phyloP scores from a whole-genome alignment of 2,329 filamentous ascomycete species.

The Pseudodiploospora longispora region DNA sequence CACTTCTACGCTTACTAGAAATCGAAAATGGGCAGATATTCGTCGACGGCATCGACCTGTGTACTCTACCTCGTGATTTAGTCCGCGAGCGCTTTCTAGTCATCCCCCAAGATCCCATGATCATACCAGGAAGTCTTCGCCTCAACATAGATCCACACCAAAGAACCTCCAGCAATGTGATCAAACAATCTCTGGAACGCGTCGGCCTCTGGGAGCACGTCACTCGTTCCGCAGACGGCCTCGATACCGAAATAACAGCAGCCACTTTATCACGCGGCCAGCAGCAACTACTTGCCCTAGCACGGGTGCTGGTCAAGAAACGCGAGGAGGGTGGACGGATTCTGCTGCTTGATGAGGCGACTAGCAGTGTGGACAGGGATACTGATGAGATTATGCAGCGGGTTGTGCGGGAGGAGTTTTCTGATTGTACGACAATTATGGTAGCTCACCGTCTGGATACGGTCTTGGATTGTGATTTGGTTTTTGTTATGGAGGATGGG shows the following conservation, averaged over 20 bases:
- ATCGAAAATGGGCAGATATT: conserved; percentile 27
- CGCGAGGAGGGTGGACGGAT: conserved; percentile 14
- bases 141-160: conserved; percentile 37
- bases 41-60: conserved; percentile 36
- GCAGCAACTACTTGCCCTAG: conserved; percentile 29
- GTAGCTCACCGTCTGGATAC: conserved; percentile 22
- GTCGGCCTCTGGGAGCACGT: background rate
- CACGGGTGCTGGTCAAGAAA: conserved; percentile 24
- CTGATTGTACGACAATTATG: conserved; percentile 19
- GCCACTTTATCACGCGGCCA: conserved; percentile 38
- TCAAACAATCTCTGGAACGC: background rate
- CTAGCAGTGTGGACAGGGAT: conserved; percentile 20
- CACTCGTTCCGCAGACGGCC: background rate
- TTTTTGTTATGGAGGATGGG: conserved; percentile 21
- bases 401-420: conserved; percentile 14
- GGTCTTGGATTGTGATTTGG: conserved; percentile 18
- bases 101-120: conserved; percentile 42
- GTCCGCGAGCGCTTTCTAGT: conserved; percentile 37
- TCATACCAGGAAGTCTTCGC: conserved; percentile 37
- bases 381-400: conserved; percentile 19
- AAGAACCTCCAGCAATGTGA: background rate
- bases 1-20: conserved; percentile 39
- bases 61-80: conserved; percentile 30
- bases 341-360: conserved; percentile 24
- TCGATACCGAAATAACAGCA: conserved; percentile 23